Conservation (phyloP, 208 protist species). For the Leishmania amazonensis region DNA sequence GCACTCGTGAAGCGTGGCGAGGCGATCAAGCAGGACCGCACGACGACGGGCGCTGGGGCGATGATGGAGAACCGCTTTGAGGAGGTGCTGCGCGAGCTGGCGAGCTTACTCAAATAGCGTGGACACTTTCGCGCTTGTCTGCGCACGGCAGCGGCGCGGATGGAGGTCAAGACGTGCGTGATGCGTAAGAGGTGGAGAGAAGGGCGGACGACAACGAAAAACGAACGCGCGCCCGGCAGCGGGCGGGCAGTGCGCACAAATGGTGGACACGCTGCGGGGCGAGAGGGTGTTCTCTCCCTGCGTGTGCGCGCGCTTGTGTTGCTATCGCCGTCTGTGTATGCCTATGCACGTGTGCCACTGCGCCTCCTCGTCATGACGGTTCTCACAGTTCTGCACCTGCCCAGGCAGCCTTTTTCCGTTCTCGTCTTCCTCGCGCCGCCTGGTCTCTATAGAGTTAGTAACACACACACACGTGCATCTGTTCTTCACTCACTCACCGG, state of each 20-base stretch:
- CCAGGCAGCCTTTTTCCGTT: neutral
- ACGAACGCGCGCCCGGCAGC: neutral
- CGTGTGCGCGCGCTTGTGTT: neutral
- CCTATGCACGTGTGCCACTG: neutral
- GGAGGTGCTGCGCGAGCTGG: constrained; percentile 58
- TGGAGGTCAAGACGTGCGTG: neutral
- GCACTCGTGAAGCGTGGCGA: constrained; percentile 62
- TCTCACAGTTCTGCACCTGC: neutral
- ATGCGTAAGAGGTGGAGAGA: neutral
- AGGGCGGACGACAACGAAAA: neutral
- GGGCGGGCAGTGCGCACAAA: neutral
- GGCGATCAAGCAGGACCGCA: constrained; percentile 48
- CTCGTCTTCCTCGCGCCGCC: neutral
- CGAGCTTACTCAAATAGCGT: constrained; percentile 34
- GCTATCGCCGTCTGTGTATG: neutral
- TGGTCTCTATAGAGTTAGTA: neutral
- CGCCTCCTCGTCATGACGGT: neutral
- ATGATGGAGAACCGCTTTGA: constrained; percentile 65
- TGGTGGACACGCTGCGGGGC: too few species aligned
- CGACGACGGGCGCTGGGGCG: constrained; percentile 41
- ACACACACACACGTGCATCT: neutral
- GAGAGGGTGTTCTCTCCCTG: neutral
- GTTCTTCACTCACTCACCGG: neutral
- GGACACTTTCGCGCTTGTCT: too few species aligned
- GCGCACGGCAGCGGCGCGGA: neutral